These are phyloP conservation scores for Lepidium sativum DNA, from an alignment of 345 rosid species.

Conservation along the genomic window DNA sequence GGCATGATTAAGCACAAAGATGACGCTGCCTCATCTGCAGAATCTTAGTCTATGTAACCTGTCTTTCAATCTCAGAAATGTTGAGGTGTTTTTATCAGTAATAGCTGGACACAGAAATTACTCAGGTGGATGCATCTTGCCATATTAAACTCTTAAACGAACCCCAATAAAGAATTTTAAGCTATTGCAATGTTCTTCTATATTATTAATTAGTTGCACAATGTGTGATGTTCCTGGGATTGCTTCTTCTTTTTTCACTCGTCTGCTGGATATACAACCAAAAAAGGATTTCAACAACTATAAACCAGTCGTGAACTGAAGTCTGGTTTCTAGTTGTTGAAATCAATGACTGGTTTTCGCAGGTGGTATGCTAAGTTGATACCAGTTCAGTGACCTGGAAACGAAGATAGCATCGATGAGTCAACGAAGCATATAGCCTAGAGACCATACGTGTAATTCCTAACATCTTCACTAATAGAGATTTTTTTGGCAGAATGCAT, in stretches of 20 bases:
- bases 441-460: too few species aligned
- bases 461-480: too few species aligned
- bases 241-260: neutral
- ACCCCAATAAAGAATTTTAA: slow-evolving; percentile 11
- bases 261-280: neutral
- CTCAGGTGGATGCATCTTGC: neutral
- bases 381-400: neutral
- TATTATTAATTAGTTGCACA: neutral
- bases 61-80: neutral
- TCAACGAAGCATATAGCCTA: neutral
- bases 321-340: neutral
- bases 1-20: slow-evolving; percentile 98
- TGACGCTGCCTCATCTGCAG: slow-evolving; percentile 56
- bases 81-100: slow-evolving; percentile 20
- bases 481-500: too few species aligned
- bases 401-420: neutral
- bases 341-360: neutral
- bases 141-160: slow-evolving; percentile 1
- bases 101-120: slow-evolving; percentile 12
- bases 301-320: too few species aligned
- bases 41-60: slow-evolving; percentile 33
- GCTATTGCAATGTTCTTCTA: slow-evolving; percentile 10
- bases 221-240: neutral
- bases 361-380: neutral
- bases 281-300: too few species aligned